Percentiles rank a stretch among this genome's conserved stretches.
These are phyloP conservation scores for Leccinum aurantiacum DNA, from an alignment of 768 basidiomycete species.

Conservation along the genomic window DNA sequence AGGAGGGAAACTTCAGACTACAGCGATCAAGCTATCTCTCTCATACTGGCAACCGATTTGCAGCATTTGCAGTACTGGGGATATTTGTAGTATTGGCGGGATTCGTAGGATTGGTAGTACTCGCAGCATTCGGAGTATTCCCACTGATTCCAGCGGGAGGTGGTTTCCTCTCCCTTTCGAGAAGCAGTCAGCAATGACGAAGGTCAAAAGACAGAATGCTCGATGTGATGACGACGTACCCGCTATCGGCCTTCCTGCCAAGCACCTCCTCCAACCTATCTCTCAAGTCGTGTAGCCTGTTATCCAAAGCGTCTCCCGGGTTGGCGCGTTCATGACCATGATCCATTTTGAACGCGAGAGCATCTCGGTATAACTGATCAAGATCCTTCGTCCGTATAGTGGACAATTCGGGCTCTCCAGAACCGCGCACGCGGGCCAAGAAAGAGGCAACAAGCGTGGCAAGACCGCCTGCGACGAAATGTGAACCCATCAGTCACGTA, in stretches of 20 bases:
- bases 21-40: background rate
- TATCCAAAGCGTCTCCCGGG: conserved; percentile 8
- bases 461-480: conserved; percentile 48
- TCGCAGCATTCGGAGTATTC: background rate
- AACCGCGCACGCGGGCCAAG: conserved; percentile 66
- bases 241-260: conserved; percentile 21
- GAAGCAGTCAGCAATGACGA: background rate
- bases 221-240: conserved; percentile 14
- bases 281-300: conserved; percentile 14
- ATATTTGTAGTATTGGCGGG: background rate
- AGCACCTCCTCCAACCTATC: conserved; percentile 30
- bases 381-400: conserved; percentile 55
- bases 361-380: conserved; percentile 66
- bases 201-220: background rate
- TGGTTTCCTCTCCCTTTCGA: background rate
- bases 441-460: conserved; percentile 71
- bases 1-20: background rate
- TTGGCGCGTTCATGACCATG: conserved; percentile 39
- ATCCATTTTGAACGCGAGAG: conserved; percentile 57
- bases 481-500: background rate
- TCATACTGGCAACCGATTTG: background rate
- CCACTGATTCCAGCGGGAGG: background rate
- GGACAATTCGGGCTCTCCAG: conserved; percentile 68
- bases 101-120: too few species aligned
- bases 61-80: background rate